phyloP scores from a whole-genome alignment of 2,329 filamentous ascomycete genomes.

The Sporothrix phasma region DNA sequence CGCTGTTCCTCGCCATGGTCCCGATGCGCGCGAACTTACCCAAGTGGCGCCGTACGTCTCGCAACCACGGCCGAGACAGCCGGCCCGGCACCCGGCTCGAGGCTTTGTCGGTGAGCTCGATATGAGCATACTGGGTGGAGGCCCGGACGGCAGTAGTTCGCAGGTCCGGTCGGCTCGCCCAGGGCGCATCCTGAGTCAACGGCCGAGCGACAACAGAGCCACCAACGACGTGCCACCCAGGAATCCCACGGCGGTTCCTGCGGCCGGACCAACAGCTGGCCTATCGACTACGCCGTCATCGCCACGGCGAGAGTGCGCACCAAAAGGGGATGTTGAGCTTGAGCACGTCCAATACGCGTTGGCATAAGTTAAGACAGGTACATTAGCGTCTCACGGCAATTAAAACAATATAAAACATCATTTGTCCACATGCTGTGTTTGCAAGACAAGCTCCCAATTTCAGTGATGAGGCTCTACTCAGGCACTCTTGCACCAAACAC shows the following conservation, averaged over 20 bases:
- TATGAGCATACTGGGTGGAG: background rate
- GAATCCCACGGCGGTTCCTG: too few relatives aligned
- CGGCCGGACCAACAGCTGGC: too few relatives aligned
- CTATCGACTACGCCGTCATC: too few relatives aligned
- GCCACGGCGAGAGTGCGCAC: too few relatives aligned
- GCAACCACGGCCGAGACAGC: background rate
- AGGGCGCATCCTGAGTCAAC: background rate
- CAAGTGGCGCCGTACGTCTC: slow-evolving; percentile 4
- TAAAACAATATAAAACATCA: background rate
- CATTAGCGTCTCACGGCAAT: background rate
- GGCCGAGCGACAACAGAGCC: background rate
- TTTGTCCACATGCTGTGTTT: too few relatives aligned
- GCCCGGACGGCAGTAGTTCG: background rate
- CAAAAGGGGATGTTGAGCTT: background rate
- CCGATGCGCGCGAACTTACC: slow-evolving; percentile 34
- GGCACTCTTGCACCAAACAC: too few relatives aligned
- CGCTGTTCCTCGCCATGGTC: slow-evolving; percentile 39
- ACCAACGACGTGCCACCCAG: too few relatives aligned
- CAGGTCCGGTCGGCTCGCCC: background rate
- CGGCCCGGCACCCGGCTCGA: background rate
- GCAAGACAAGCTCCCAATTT: too few relatives aligned
- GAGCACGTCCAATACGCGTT: background rate
- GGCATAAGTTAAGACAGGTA: background rate
- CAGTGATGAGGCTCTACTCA: too few relatives aligned
- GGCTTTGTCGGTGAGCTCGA: background rate